These are phyloP conservation scores for Pilaira anomala DNA, from an alignment of 192 early-diverging fungal species.

Conservation along the genomic window DNA sequence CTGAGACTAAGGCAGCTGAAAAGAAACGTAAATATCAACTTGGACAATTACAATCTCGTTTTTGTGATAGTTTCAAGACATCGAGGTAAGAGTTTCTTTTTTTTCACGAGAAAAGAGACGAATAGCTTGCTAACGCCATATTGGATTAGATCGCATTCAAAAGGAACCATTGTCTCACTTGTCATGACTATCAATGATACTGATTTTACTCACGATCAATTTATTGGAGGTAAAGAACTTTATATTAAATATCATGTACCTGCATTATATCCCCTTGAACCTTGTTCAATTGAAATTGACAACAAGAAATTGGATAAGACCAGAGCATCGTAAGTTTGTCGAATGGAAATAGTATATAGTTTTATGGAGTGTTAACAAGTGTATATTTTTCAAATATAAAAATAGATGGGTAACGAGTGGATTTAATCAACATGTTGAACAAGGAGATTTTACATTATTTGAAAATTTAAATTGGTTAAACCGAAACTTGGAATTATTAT, in stretches of 20 bases:
- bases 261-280: constrained; percentile 37
- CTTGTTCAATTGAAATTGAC: constrained; percentile 35
- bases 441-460: not conserved
- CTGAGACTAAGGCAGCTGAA: constrained; percentile 13
- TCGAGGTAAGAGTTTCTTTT: not conserved
- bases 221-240: constrained; percentile 7
- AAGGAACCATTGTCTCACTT: constrained; percentile 4
- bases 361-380: too few species aligned
- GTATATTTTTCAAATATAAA: too few species aligned
- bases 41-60: constrained; percentile 21
- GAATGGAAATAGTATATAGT: too few species aligned
- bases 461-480: constrained; percentile 19
- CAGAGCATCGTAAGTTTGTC: constrained; percentile 5
- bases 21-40: constrained; percentile 16
- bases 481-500: not conserved
- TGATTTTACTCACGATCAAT: constrained; percentile 6
- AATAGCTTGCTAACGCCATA: too few species aligned
- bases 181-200: constrained; percentile 13
- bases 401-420: not conserved
- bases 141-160: not conserved
- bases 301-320: constrained; percentile 11
- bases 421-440: constrained; percentile 15
- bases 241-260: constrained; percentile 27
- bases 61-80: constrained; percentile 15
- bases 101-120: not conserved